Evolutionary conservation across 768 basidiomycete genomes (phyloP), one percentile per base, ranked within the genome.

Genomic region (Tylopilus vinaceipallidus): DNA sequence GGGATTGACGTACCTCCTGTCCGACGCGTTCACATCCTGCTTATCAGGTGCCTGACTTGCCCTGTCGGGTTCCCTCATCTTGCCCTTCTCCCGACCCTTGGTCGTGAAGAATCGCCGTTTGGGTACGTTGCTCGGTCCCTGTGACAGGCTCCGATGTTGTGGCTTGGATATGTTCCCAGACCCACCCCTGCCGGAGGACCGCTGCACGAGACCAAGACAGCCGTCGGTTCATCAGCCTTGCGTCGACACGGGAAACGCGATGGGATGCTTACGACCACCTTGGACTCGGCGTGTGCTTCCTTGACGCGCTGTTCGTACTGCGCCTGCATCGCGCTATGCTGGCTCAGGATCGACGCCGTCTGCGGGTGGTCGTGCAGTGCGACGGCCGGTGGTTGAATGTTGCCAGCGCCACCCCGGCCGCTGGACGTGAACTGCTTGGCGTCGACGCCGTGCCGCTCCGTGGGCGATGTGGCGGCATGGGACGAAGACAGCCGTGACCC

Each of bases 121-220:
- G 0, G 52, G n/a, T 2, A 27, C 0, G 6, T 30, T 11, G 7
- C 17, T 23, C n/a, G 19, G 12, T 1, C 47, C 55, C 3, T 53
- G 59, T 1, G 56, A 55, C 12, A 27, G 38, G 9, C 43, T 50
- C 11, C 54, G 55, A 11, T 44, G 52, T 27, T 35, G 53, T 17
- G 19, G 9, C 23, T 52, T 38, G 4, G 47, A 55, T 45, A 65
- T 65, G n/a, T 65, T 65, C 13, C 64, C 64, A 2, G 53, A 54
- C 3, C 64, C 64, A 3, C 64, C 64, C 11, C 64, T 57, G 13
- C 64, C 64, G 1, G 57, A 66, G 24, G 64, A 65, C 19, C 39
- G 57, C 64, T 65, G 27, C 16, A 11, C 36, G 17, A 9, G 20
- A 39, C 4, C n/a, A n/a, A n/a, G n/a, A n/a, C n/a, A n/a, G n/a